These are phyloP conservation scores for Cladophialophora immunda DNA, from an alignment of 2,329 filamentous ascomycete genomes.

Conservation along the genomic window DNA sequence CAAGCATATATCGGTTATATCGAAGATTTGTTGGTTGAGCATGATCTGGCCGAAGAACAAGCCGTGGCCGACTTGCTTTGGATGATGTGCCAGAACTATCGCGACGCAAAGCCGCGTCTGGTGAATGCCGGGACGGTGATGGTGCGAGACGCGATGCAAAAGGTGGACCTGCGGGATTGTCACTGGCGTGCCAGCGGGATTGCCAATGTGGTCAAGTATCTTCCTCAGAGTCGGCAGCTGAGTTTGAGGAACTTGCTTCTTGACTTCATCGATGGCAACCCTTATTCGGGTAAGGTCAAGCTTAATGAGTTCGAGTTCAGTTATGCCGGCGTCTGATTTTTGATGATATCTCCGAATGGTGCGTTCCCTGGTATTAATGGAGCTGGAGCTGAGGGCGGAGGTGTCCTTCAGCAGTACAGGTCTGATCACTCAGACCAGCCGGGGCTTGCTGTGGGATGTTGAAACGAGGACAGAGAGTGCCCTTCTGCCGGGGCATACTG, in stretches of 20 bases:
- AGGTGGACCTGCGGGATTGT: slow-evolving; percentile 24
- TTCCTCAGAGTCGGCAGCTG: slow-evolving; percentile 23
- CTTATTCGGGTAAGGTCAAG: slow-evolving; percentile 25
- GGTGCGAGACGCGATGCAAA: slow-evolving; percentile 10
- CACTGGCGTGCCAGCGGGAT: slow-evolving; percentile 31
- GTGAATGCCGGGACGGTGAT: slow-evolving; percentile 1
- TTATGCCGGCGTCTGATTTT: slow-evolving; percentile 17
- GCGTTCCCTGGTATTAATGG: background rate
- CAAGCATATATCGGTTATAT: slow-evolving; percentile 21
- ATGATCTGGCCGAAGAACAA: slow-evolving; percentile 25
- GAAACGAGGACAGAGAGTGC: background rate
- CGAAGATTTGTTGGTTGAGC: slow-evolving; percentile 27
- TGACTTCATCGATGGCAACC: slow-evolving; percentile 25
- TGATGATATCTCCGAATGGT: background rate
- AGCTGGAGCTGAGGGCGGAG: background rate
- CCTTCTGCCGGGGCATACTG: background rate
- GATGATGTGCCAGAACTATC: slow-evolving; percentile 33
- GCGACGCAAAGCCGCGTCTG: slow-evolving; percentile 20
- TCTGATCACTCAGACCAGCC: background rate
- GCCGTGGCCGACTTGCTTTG: slow-evolving; percentile 29
- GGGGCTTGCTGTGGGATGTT: background rate
- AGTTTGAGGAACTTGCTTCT: slow-evolving; percentile 21
- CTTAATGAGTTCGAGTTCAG: slow-evolving; percentile 32
- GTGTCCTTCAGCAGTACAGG: background rate
- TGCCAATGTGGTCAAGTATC: slow-evolving; percentile 32